Base-by-base conservation (phyloP, 129 eudicot species). In the carrot (Daucus carota) region DNA sequence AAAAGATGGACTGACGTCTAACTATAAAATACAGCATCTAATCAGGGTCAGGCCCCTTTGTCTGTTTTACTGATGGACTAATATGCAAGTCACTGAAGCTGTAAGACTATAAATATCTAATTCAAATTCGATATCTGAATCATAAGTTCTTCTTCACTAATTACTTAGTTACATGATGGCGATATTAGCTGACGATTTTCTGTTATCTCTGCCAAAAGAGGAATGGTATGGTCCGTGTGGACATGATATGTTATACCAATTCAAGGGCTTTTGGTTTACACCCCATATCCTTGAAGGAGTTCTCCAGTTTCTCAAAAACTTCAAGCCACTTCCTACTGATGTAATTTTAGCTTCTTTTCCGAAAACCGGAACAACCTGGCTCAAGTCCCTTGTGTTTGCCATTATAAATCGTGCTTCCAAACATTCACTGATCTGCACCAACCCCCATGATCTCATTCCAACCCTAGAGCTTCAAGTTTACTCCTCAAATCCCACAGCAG, bases 391-490 rank as follows among this genome's bases (percentile, higher is more conserved):
- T 40, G 73, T 84, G 57, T 79, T 45, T 34, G 67, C 79, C 81
- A 80, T 84, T 54, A 73, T 29, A 3, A 44, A 73, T 33, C 72
- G 84, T 50, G 62, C 60, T 12, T 71, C 60, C 44, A 75, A 38
- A 48, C 18, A 80, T 18, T 52, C 8, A 10, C 40, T 80, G 28
- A 71, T 48, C 22, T 15, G 54, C 1, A 33, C 65, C 11, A 80
- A 84, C 29, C 84, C 87, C 34, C 88, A 85, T 15, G 83, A 81
- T 1, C 85, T 85, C 11, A 62, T 85, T 75, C 88, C 88, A 67
- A 28, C 73, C 9, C 74, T 85, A 7, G 88, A 85, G 32, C 52
- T 79, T 48, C 81, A 81, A 72, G 65, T 85, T 4, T 85, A 78
- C 26, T 48, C 28, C 34, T 24, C 54, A 40, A 8, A 24, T 13